phyloP scores from a whole-genome alignment of 352 stramenopile genomes.

The Phytophthora agathidicida region DNA sequence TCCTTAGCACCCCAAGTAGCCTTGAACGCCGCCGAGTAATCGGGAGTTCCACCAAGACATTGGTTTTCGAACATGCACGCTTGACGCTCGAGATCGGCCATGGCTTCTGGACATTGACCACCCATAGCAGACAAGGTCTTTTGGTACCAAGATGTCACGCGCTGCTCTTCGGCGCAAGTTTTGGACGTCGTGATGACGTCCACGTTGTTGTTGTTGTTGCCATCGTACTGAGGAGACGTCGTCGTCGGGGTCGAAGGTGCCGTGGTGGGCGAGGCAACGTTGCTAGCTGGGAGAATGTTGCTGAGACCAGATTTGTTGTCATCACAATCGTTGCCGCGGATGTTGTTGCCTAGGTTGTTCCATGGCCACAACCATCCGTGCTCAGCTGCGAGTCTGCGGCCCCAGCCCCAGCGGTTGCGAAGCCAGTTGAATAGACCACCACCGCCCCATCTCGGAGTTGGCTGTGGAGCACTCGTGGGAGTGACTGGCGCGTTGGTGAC shows the following conservation, averaged over 20 bases:
- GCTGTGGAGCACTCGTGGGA: conserved; percentile 1
- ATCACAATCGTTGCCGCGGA: conserved; percentile 2
- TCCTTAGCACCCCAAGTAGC: conserved; percentile 40
- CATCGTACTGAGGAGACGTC: conserved; percentile 17
- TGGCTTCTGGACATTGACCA: conserved; percentile 34
- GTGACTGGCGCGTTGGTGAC: background rate
- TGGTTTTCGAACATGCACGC: conserved; percentile 57
- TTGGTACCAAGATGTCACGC: conserved; percentile 48
- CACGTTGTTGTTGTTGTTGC: conserved; percentile 31
- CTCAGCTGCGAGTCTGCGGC: conserved; percentile 22
- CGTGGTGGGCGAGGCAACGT: background rate
- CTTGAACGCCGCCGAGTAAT: conserved; percentile 57
- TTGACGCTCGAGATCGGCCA: conserved; percentile 59
- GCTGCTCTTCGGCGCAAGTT: conserved; percentile 23
- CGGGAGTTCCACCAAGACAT: conserved; percentile 46
- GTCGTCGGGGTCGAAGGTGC: background rate
- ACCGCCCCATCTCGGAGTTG: conserved; percentile 9
- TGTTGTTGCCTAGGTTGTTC: conserved; percentile 1
- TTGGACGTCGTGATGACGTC: conserved; percentile 41
- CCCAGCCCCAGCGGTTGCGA: conserved; percentile 18
- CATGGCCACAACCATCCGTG: conserved; percentile 13
- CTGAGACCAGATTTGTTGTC: background rate
- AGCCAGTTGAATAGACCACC: no score
- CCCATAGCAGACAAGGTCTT: conserved; percentile 38
- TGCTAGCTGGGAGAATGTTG: background rate